These are phyloP conservation scores for Ophiocordyceps unilateralis DNA, from an alignment of 2,329 filamentous ascomycete genomes.

Conservation along the genomic window DNA sequence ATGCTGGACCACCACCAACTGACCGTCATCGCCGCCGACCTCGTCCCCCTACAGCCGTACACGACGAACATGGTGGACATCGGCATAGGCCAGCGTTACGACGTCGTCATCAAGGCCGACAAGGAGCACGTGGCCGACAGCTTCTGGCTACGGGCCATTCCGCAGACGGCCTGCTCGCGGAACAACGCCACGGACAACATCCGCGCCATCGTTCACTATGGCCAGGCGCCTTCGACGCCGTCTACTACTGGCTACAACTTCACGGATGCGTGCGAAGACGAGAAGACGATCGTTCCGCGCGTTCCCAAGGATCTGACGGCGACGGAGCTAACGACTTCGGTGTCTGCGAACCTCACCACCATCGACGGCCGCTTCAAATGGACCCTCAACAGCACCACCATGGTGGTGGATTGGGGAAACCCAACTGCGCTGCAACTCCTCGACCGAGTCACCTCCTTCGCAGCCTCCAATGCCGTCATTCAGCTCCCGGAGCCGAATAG, in stretches of 20 bases:
- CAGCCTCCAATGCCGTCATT: slow-evolving; percentile 11
- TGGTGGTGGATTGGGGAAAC: slow-evolving; percentile 13
- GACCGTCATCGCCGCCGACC: slow-evolving; percentile 38
- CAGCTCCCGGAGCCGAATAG: slow-evolving; percentile 9
- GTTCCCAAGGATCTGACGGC: not conserved
- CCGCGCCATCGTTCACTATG: not conserved
- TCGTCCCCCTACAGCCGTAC: slow-evolving; percentile 41
- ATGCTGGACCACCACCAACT: slow-evolving; percentile 38
- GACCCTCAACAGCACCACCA: slow-evolving; percentile 11
- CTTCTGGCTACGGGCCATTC: slow-evolving; percentile 27
- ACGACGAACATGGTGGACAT: slow-evolving; percentile 30
- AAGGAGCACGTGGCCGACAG: slow-evolving; percentile 10
- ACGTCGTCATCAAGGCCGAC: slow-evolving; percentile 26
- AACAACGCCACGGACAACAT: not conserved
- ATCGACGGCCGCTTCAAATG: slow-evolving; percentile 1
- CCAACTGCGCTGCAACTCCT: slow-evolving; percentile 12
- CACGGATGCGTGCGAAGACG: not conserved
- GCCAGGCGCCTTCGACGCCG: not conserved
- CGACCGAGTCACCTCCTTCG: slow-evolving; percentile 5
- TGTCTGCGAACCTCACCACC: not conserved
- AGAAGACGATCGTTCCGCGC: not conserved
- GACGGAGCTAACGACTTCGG: not conserved
- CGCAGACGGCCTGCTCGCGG: not conserved
- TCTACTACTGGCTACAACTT: not conserved
- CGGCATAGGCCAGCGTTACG: slow-evolving; percentile 26